Percentiles rank a stretch among this genome's conserved stretches.
phyloP scores from a whole-genome alignment of 73 alveolate species.

The Paramecium octaurelia region DNA sequence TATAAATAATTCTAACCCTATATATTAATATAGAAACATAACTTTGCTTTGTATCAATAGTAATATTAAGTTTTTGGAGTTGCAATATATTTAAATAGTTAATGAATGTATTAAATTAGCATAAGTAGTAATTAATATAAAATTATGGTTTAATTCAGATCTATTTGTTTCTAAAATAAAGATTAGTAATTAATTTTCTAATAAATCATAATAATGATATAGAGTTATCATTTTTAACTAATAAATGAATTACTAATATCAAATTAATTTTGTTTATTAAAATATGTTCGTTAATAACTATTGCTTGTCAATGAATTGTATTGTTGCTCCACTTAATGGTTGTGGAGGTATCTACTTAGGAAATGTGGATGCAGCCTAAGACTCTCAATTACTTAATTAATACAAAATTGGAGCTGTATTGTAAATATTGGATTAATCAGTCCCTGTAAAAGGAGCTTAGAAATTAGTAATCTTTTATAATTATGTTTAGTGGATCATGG shows the following conservation, averaged over 20 bases:
- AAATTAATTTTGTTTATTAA: neutral
- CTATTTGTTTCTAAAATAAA: too few relatives aligned
- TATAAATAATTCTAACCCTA: too few relatives aligned
- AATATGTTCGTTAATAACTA: slow-evolving; percentile 41
- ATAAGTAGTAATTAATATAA: too few relatives aligned
- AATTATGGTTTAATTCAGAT: too few relatives aligned
- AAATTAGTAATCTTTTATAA: neutral
- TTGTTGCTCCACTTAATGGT: slow-evolving; percentile 33
- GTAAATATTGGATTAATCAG: neutral
- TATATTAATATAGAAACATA: too few relatives aligned
- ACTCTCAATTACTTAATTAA: neutral
- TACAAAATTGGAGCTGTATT: neutral
- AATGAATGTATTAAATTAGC: too few relatives aligned
- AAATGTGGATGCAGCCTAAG: slow-evolving; percentile 27
- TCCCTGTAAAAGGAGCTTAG: neutral
- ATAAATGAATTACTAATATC: neutral
- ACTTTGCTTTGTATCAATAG: too few relatives aligned
- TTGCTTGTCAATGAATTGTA: slow-evolving; percentile 30
- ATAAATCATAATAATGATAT: too few relatives aligned
- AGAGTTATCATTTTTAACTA: neutral
- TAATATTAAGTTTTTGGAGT: too few relatives aligned
- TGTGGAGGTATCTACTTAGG: slow-evolving; percentile 28
- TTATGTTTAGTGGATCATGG: slow-evolving; percentile 21
- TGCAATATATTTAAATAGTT: too few relatives aligned
- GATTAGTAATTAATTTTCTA: too few relatives aligned